Base-by-base conservation (phyloP, 1,284 basidiomycete genomes). In the Meira nashicola region DNA sequence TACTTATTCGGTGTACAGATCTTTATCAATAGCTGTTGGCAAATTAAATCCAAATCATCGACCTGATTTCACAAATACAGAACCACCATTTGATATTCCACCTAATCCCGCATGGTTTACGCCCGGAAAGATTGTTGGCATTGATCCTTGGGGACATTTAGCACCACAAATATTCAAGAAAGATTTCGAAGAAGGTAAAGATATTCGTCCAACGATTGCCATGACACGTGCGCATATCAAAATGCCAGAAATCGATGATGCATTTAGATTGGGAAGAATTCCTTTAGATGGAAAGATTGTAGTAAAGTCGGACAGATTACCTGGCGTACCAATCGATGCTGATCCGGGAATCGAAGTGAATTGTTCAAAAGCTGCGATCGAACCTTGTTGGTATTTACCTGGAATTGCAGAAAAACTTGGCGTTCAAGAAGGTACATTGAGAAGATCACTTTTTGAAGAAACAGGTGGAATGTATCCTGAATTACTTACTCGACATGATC, bases 121-220 rank as follows among this genome's bases (percentile, higher is more conserved):
- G 67, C 83, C 85, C 1, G 79, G 73, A 69, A 92, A 91, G 84
- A 95, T 97, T 75, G 92, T 95, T 37, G 87, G 88, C 1, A 88
- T 97, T 78, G 94, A 97, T 77, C 93, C 93, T 0, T 96, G 87
- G 86, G 93, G 93, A 2, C 93, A 96, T 74, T 82, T 96, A 59
- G 88, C 88, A 0, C 91, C 89, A 15, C 84, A 86, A 53, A 84
- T 89, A 1, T 96, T 87, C 82, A 83, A 82, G 58, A 81, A 66
- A 39, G 65, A 73, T 55, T 72, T 80, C 54, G 78, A 80, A 44
- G 65, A 64, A 17, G 79, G 79, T 21, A 41, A 73, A 21, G 75
- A 77, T 39, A 70, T 76, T 33, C 58, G 70, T 17, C 69, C 67
- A 12, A 67, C 63, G 2, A 60, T 55, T 21, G 89, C 92, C 1